These are phyloP conservation scores for Aspergillus jensenii DNA, from an alignment of 2,329 filamentous ascomycete species.

Conservation along the genomic window DNA sequence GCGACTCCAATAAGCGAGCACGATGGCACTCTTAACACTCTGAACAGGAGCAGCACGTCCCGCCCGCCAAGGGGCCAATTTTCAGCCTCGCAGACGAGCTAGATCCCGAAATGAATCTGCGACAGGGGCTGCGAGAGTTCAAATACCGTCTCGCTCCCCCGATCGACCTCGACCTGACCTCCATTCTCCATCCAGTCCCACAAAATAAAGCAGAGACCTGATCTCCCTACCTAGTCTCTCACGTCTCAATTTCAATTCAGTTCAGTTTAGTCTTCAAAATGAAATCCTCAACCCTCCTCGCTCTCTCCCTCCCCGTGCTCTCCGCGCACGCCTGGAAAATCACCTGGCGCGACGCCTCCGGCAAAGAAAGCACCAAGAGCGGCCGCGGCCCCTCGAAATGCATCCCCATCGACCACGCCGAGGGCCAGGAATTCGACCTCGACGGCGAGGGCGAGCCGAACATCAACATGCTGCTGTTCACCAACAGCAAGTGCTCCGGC, in stretches of 20 bases:
- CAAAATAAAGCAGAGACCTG: background rate
- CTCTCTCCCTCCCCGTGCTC: slow-evolving; percentile 7
- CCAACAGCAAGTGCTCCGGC: slow-evolving; percentile 8
- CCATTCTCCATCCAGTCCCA: background rate
- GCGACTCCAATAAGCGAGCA: background rate
- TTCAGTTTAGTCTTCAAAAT: background rate
- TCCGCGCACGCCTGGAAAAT: slow-evolving; percentile 13
- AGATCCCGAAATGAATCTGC: background rate
- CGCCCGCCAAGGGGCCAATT: background rate
- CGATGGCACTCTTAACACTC: background rate
- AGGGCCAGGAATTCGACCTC: slow-evolving; percentile 4
- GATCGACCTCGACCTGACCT: no score
- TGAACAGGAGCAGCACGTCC: background rate
- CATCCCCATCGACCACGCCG: slow-evolving; percentile 9
- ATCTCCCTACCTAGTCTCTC: background rate
- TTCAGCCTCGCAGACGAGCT: background rate
- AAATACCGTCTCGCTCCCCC: background rate
- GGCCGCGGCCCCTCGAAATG: slow-evolving; percentile 13
- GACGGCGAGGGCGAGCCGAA: slow-evolving; percentile 8
- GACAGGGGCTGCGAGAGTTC: background rate
- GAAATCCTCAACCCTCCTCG: background rate
- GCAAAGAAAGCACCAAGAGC: slow-evolving; percentile 1
- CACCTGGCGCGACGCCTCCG: slow-evolving; percentile 10
- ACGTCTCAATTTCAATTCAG: background rate
- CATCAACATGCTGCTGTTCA: slow-evolving; percentile 16